These are phyloP conservation scores for Arachnomyces sp. DNA, from an alignment of 2,329 filamentous ascomycete genomes.

Conservation along the genomic window DNA sequence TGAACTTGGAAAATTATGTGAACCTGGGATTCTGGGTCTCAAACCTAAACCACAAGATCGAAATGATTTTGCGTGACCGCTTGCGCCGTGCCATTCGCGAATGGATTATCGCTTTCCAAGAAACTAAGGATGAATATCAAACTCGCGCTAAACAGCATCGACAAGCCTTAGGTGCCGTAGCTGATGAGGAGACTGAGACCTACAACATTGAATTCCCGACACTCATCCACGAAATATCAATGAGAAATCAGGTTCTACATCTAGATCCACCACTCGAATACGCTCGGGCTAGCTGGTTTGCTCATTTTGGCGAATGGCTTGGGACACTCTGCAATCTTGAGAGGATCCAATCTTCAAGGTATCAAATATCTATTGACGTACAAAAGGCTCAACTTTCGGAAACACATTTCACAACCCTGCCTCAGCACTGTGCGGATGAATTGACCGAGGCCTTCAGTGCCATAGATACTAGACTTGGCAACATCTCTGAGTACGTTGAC, in stretches of 20 bases:
- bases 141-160: slow-evolving; percentile 11
- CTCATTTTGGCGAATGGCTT: slow-evolving; percentile 88
- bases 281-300: slow-evolving; percentile 86
- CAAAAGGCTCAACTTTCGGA: slow-evolving; percentile 32
- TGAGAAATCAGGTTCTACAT: slow-evolving; percentile 97
- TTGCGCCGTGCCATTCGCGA: slow-evolving; percentile 74
- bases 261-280: slow-evolving; percentile 89
- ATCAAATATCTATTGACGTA: slow-evolving; percentile 70
- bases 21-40: slow-evolving; percentile 88
- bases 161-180: slow-evolving; percentile 13
- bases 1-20: slow-evolving; percentile 92
- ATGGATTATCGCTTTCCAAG: slow-evolving; percentile 82
- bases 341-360: slow-evolving; percentile 90
- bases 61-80: slow-evolving; percentile 69
- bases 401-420: slow-evolving; percentile 72
- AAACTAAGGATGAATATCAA: slow-evolving; percentile 33
- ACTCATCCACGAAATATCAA: slow-evolving; percentile 85
- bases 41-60: slow-evolving; percentile 77
- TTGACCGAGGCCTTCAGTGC: slow-evolving; percentile 73
- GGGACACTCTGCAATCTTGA: slow-evolving; percentile 85
- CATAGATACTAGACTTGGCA: slow-evolving; percentile 72
- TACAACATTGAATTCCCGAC: slow-evolving; percentile 36
- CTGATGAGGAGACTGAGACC: slow-evolving; percentile 22
- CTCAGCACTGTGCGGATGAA: slow-evolving; percentile 71
- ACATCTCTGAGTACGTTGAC: slow-evolving; percentile 80